Evolutionary conservation across 2,329 filamentous ascomycete genomes (phyloP), one percentile per base, ranked within the genome.

Genomic region (Cercospora brassicicola): DNA sequence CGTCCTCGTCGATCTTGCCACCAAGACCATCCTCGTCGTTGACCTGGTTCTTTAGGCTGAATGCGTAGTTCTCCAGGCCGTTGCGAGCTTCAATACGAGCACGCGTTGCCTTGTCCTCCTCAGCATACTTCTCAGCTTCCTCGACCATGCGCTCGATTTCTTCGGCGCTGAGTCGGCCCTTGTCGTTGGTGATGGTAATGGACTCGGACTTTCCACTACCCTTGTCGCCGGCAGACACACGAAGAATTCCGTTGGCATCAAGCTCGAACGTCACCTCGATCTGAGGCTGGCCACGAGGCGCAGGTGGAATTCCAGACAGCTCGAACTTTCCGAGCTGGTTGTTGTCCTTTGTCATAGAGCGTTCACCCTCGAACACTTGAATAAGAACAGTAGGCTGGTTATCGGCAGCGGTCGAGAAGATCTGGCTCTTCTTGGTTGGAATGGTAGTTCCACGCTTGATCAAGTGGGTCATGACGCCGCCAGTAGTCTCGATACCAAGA

Each of bases 361-460:
- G 94, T 88, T 98, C 94, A 86, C 94, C 94, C 89, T 98, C 94
- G 90, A 90, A 98, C 72, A 98, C 94, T 91, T 98, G 97, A 86
- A 98, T 98, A 86, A 97, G 92, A 78, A 98, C 94, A 74, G 93
- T 94, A 71, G 92, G 96, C 87, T 98, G 94, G 91, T 96, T 97
- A 82, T 98, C 94, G 75, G 94, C 94, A 65, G 94, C 94, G 62
- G 94, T 98, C 66, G 94, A 97, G 89, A 98, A 98, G 80, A 95
- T 90, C 85, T 97, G 94, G 18, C 93, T 97, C 87, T 98, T 98
- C 91, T 97, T 97, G 84, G 94, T 98, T 65, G 94, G 94, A 80
- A 98, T 98, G 73, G 94, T 97, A 78, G 94, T 98, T 88, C 97
- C 97, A 77, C 94, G 92, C 90, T 96, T 97, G 87, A 98, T 98